Conservation (phyloP, 1,284 basidiomycete genomes). For the Marasmius tenuissimus region DNA sequence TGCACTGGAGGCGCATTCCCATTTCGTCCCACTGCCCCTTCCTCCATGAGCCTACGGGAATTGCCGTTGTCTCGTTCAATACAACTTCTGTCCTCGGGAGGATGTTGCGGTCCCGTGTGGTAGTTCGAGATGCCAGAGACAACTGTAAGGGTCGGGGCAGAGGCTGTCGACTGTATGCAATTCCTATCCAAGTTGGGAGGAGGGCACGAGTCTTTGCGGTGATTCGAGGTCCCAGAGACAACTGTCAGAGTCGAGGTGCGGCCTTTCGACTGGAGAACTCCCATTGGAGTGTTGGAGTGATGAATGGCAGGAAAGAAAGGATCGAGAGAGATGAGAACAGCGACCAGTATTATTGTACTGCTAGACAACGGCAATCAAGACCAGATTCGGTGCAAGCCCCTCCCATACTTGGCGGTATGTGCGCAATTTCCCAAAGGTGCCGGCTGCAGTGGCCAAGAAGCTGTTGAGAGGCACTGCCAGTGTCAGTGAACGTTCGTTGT, state of each 20-base stretch:
- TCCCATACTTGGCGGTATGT: too few species aligned
- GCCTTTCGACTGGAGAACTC: constrained; percentile 41
- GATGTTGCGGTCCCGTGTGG: constrained; percentile 70
- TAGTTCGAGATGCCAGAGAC: constrained; percentile 86
- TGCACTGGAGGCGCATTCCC: constrained; percentile 53
- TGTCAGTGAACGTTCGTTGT: too few species aligned
- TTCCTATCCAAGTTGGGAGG: constrained; percentile 59
- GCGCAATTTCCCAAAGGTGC: too few species aligned
- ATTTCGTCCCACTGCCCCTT: too few species aligned
- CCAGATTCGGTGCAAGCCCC: background rate
- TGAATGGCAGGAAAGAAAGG: background rate
- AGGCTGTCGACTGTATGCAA: too few species aligned
- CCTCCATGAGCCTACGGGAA: too few species aligned
- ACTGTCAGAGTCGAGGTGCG: constrained; percentile 79
- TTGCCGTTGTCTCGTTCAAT: too few species aligned
- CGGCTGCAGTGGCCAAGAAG: too few species aligned
- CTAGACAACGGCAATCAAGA: background rate
- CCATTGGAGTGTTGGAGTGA: constrained; percentile 28
- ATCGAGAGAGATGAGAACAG: background rate
- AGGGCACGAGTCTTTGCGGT: constrained; percentile 73
- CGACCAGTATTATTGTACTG: constrained; percentile 5
- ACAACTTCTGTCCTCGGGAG: constrained; percentile 58
- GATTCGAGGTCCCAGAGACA: constrained; percentile 82
- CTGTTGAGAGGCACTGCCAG: too few species aligned
- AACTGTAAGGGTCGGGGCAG: constrained; percentile 77